Evolutionary conservation across 2,329 filamentous ascomycete genomes (phyloP).

Genomic region (Didymella glomerata): DNA sequence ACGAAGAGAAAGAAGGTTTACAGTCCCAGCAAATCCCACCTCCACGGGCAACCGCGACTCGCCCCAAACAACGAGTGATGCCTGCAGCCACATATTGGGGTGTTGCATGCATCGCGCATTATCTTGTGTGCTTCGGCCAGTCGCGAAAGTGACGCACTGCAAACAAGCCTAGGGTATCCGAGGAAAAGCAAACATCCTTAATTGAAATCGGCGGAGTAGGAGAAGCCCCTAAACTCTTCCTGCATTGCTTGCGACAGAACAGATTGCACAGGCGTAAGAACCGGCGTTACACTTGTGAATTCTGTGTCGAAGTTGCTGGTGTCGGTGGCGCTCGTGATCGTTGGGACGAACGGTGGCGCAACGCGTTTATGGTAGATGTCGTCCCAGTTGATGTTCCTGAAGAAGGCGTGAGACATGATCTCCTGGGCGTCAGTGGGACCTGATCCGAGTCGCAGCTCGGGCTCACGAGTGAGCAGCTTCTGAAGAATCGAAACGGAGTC

Average conservation of each 20-base stretch:
- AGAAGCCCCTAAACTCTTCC: slow-evolving; percentile 99
- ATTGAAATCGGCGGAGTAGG: slow-evolving; percentile 91
- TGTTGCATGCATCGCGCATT: slow-evolving; percentile 1
- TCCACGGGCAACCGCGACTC: not conserved
- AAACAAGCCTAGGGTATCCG: slow-evolving; percentile 30
- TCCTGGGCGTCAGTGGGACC: slow-evolving; percentile 97
- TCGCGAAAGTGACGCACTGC: slow-evolving; percentile 12
- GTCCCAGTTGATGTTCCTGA: slow-evolving; percentile 97
- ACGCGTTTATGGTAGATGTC: slow-evolving; percentile 97
- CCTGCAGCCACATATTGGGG: not conserved
- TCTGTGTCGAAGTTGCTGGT: slow-evolving; percentile 99
- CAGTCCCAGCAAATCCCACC: slow-evolving; percentile 6
- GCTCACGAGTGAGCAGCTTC: slow-evolving; percentile 94
- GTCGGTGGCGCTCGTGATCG: slow-evolving; percentile 90
- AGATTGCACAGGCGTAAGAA: slow-evolving; percentile 95
- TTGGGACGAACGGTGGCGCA: slow-evolving; percentile 85
- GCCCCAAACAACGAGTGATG: not conserved
- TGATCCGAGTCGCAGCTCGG: slow-evolving; percentile 89
- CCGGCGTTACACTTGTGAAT: slow-evolving; percentile 97
- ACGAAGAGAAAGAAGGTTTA: slow-evolving; percentile 20
- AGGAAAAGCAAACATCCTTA: slow-evolving; percentile 35
- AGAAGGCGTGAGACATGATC: slow-evolving; percentile 99
- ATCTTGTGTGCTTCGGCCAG: not conserved
- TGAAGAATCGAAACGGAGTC: slow-evolving; percentile 98
- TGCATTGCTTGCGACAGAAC: slow-evolving; percentile 98